A percentile compares a stretch with the other conserved stretches of the same genome.
Evolutionary conservation across 495 filamentous ascomycete genomes (phyloP).

Genomic region (Xylaria intraflava): DNA sequence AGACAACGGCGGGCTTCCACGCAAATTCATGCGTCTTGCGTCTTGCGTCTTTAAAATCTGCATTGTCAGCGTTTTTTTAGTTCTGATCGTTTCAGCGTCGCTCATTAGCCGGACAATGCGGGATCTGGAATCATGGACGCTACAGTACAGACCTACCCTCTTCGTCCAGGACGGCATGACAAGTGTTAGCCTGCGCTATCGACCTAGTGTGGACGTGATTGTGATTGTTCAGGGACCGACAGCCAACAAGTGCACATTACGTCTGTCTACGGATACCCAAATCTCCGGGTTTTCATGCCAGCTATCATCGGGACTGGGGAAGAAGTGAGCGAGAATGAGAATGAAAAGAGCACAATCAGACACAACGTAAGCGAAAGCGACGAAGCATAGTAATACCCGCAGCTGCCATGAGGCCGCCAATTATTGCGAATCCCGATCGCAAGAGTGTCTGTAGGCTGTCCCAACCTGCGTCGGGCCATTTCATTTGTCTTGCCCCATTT

Average conservation of each 20-base stretch:
- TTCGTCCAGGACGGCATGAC: no score
- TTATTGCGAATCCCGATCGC: not conserved
- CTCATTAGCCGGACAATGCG: not conserved
- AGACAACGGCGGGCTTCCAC: constrained; percentile 4
- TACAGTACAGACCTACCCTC: no score
- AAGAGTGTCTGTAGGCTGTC: not conserved
- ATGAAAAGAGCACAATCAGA: not conserved
- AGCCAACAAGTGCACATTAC: no score
- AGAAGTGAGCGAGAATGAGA: not conserved
- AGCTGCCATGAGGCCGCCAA: not conserved
- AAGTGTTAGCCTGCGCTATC: no score
- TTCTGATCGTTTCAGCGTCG: constrained; percentile 6
- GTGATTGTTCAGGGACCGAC: no score
- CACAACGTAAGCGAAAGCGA: not conserved
- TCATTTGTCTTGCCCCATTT: constrained; percentile 7
- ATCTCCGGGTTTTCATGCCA: constrained; percentile 6
- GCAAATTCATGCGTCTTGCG: constrained; percentile 5
- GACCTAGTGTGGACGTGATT: no score
- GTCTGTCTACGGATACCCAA: no score
- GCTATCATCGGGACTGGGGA: not conserved
- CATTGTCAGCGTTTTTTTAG: constrained; percentile 6
- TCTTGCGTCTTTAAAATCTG: not conserved
- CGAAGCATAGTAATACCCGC: not conserved
- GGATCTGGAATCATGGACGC: no score
- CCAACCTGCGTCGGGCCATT: not conserved